These are phyloP conservation scores for Cutaneotrichosporon cyanovorans DNA, from an alignment of 1,284 basidiomycete species.

Conservation along the genomic window DNA sequence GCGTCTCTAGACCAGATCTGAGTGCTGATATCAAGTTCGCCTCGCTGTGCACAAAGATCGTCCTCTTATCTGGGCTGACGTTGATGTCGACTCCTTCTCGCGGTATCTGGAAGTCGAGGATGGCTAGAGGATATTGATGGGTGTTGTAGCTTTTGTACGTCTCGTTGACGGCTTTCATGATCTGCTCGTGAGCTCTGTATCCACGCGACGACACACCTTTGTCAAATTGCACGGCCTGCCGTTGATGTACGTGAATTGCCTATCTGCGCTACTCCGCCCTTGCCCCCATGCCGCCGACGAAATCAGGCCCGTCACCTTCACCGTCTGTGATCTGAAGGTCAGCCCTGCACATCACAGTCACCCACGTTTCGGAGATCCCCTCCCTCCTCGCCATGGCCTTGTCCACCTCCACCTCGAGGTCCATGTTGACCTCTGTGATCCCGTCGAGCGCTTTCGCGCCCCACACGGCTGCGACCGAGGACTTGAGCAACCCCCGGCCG, in stretches of 20 bases:
- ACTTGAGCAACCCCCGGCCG: conserved; percentile 55
- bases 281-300: conserved; percentile 44
- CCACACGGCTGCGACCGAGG: conserved; percentile 73
- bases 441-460: conserved; percentile 70
- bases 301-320: conserved; percentile 37
- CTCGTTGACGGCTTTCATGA: conserved; percentile 82
- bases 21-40: conserved; percentile 68
- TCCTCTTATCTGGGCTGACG: conserved; percentile 93
- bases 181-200: conserved; percentile 44
- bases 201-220: conserved; percentile 51
- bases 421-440: conserved; percentile 64
- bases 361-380: conserved; percentile 29
- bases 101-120: conserved; percentile 76
- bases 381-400: conserved; percentile 47
- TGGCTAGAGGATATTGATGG: conserved; percentile 69
- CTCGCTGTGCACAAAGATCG: conserved; percentile 87
- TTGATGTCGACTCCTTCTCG: conserved; percentile 87
- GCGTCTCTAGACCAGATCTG: conserved; percentile 58
- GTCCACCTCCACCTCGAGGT: conserved; percentile 62
- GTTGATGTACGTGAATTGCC: conserved; percentile 93
- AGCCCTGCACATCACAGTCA: neutral
- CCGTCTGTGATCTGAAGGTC: conserved; percentile 25
- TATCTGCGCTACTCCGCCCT: conserved; percentile 69
- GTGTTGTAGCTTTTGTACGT: conserved; percentile 78
- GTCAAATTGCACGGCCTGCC: conserved; percentile 75